These are phyloP conservation scores for Domatiomyces globalis DNA, from an alignment of 2,329 filamentous ascomycete species.

Conservation along the genomic window DNA sequence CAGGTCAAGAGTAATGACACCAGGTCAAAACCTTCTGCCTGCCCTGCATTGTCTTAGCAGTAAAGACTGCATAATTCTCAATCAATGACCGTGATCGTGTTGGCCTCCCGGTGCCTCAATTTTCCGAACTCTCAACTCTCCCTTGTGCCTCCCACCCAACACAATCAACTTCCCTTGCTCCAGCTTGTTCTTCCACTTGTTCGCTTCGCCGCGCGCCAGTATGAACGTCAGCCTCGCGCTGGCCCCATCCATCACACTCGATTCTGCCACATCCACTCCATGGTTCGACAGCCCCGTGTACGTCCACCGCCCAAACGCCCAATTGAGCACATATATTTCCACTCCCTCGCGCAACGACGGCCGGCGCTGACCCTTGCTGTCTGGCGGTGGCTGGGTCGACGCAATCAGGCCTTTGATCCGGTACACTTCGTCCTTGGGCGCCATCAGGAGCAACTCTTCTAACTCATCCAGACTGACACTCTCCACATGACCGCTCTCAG, in stretches of 20 bases:
- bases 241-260: conserved; percentile 19
- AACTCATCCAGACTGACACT: conserved; percentile 45
- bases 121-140: conserved; percentile 13
- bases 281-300: conserved; percentile 48
- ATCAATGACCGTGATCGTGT: too few species aligned
- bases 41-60: neutral
- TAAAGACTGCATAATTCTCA: neutral
- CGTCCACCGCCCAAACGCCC: conserved; percentile 93
- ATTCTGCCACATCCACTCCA: conserved; percentile 15
- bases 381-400: conserved; percentile 29
- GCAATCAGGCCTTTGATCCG: conserved; percentile 66
- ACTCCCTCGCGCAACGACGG: conserved; percentile 22
- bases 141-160: conserved; percentile 14
- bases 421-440: conserved; percentile 89
- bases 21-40: too few species aligned
- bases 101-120: conserved; percentile 2
- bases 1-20: too few species aligned
- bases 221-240: conserved; percentile 33
- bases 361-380: conserved; percentile 32
- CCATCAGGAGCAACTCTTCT: conserved; percentile 46
- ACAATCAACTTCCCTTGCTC: conserved; percentile 28
- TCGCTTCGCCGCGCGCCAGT: conserved; percentile 33
- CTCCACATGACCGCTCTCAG: conserved; percentile 17
- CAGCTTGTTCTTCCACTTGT: conserved; percentile 36
- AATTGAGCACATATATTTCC: conserved; percentile 77